Base-by-base conservation (phyloP, 1,284 basidiomycete genomes). In the Cystobasidium pallidum region DNA sequence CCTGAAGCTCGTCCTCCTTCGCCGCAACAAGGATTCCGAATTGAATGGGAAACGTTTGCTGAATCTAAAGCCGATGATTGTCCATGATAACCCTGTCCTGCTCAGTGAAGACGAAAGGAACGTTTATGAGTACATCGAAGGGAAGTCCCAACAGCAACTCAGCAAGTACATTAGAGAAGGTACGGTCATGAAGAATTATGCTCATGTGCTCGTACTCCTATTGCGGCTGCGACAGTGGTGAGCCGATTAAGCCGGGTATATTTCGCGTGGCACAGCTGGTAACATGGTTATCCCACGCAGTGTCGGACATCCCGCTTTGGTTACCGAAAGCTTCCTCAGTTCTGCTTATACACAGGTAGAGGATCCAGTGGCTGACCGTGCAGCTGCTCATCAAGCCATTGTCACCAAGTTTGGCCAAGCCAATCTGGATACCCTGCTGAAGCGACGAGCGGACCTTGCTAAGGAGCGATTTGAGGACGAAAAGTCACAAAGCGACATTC, bases 21-120 rank as follows among this genome's bases (percentile, higher is more conserved):
- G 73, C 86, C 55, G 95, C 74, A 94, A 97, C 81, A 98, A 98
- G 83, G 89, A 86, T 72, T 96, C 93, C 90, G 87, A 87, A 55
- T 94, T 96, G 81, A 85, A 84, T 51, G 88, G 94, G 2, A 89
- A 91, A 63, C 86, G 85, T 51, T 96, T 99, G 54, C 92, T 98
- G 1, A 87, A 92, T 72, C 83, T 99, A 2, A 94, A 94, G 0
- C 84, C 87, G 0, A 98, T 98, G 82, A 88, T 90, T 80, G 87
- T 91, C 68, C 47, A 75, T 24, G 58, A 73, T 57, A 59, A 70
- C 8, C 52, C 72, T 19, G 73, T 78, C 59, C 54, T 72, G 26
- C 74, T 79, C 26, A 62, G 62, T 17, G 17, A 49, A 8, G 77
- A 78, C 28, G 78, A 78, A 73, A 75, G 80, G 32, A 76, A 76